Evolutionary conservation across 257 asterid species (phyloP).

Genomic region (Capsicum rhomboideum): DNA sequence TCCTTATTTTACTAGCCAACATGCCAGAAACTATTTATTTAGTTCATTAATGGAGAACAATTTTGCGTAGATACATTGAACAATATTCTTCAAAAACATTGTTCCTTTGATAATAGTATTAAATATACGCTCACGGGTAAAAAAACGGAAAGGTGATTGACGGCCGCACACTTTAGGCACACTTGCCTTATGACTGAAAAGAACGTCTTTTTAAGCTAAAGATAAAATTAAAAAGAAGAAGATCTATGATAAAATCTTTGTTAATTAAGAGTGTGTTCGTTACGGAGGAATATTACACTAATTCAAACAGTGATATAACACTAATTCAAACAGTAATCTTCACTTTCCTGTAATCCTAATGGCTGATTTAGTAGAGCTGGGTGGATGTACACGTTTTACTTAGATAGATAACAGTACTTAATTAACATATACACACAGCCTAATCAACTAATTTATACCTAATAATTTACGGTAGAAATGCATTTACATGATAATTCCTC

Average conservation of each 20-base stretch:
- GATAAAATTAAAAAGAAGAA: background rate
- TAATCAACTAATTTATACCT: background rate
- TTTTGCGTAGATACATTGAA: too few species aligned
- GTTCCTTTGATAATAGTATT: background rate
- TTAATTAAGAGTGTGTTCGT: too few species aligned
- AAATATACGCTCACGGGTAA: background rate
- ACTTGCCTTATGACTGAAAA: too few species aligned
- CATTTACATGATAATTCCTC: background rate
- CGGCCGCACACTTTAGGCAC: background rate
- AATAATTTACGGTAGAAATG: background rate
- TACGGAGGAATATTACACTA: too few species aligned
- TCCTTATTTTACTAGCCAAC: background rate
- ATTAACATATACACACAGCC: background rate
- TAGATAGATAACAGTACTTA: background rate
- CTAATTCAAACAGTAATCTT: background rate
- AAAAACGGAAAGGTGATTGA: background rate
- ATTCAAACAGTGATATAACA: background rate
- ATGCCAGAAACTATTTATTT: background rate
- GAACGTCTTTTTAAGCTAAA: background rate
- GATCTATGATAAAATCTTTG: too few species aligned
- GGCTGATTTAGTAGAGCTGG: background rate
- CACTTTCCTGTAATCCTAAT: background rate
- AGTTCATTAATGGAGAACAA: background rate
- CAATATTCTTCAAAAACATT: background rate
- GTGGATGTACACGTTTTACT: background rate